Percentiles rank a stretch among this genome's conserved stretches.
These are phyloP conservation scores for Phragmites australis DNA, from an alignment of 176 grass and related monocot species.

Conservation along the genomic window DNA sequence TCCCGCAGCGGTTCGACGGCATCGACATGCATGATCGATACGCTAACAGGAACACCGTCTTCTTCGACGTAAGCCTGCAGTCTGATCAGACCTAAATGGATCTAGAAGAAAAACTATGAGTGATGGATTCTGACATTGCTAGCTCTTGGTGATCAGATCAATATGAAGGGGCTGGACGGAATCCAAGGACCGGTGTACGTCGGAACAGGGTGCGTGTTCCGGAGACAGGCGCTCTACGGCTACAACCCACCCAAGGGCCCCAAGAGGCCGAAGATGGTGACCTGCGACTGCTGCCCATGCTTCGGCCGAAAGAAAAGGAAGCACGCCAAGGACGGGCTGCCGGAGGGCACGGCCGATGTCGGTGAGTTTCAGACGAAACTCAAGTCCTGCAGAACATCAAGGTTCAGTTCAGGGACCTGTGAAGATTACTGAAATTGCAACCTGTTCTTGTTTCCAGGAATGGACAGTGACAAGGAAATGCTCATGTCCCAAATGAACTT, in stretches of 20 bases:
- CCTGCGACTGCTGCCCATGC: constrained; percentile 95
- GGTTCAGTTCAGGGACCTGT: background rate
- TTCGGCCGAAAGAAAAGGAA: constrained; percentile 91
- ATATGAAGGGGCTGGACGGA: constrained; percentile 98
- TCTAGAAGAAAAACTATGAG: background rate
- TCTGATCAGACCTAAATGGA: background rate
- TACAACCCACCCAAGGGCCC: constrained; percentile 95
- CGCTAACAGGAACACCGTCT: constrained; percentile 96
- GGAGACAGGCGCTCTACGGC: constrained; percentile 90
- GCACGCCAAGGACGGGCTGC: constrained; percentile 61
- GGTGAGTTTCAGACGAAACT: constrained; percentile 42
- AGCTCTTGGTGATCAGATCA: constrained; percentile 56
- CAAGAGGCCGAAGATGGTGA: constrained; percentile 96
- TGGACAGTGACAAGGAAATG: constrained; percentile 84
- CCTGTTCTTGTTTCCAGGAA: constrained; percentile 32
- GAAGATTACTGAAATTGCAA: background rate
- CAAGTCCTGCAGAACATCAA: background rate
- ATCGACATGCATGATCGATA: constrained; percentile 88
- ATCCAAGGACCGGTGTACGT: constrained; percentile 97
- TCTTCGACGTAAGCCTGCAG: constrained; percentile 74
- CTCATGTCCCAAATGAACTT: constrained; percentile 99
- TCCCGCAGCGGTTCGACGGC: constrained; percentile 99
- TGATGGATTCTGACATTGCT: background rate
- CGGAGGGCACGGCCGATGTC: constrained; percentile 44
- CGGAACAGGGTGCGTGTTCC: constrained; percentile 92